A percentile compares a stretch with the other conserved stretches of the same genome.
Evolutionary conservation across 768 basidiomycete species (phyloP).

Genomic region (Suillus brevipes): DNA sequence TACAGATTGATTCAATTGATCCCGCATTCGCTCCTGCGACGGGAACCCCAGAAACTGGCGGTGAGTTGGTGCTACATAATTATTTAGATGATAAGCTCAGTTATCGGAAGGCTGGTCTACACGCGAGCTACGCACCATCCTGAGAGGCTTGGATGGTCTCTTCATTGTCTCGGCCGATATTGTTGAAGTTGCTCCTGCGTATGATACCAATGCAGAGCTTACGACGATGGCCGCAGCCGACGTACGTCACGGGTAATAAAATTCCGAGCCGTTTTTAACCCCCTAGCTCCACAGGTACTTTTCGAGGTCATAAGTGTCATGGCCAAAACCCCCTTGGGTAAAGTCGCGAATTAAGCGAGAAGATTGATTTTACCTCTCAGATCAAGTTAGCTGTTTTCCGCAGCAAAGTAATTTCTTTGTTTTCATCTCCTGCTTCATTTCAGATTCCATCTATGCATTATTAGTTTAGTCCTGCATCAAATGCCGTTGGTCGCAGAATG

Average conservation of each 20-base stretch:
- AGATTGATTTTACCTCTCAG: background rate
- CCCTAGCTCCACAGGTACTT: slow-evolving; percentile 49
- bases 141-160: slow-evolving; percentile 74
- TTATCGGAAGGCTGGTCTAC: slow-evolving; percentile 59
- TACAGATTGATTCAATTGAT: slow-evolving; percentile 75
- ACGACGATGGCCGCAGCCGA: slow-evolving; percentile 67
- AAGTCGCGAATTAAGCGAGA: slow-evolving; percentile 35
- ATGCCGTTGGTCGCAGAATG: background rate
- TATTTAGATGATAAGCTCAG: slow-evolving; percentile 11
- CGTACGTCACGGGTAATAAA: slow-evolving; percentile 34
- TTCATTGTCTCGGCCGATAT: slow-evolving; percentile 80
- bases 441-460: background rate
- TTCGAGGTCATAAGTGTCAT: slow-evolving; percentile 78
- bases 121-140: slow-evolving; percentile 74
- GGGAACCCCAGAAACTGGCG: slow-evolving; percentile 83
- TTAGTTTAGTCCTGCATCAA: background rate
- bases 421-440: background rate
- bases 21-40: slow-evolving; percentile 83
- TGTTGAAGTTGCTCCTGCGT: slow-evolving; percentile 83
- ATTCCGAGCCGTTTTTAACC: background rate
- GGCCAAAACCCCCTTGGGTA: slow-evolving; percentile 78
- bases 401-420: background rate
- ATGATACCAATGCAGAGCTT: slow-evolving; percentile 66
- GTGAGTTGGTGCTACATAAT: slow-evolving; percentile 22
- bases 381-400: background rate